Conservation (phyloP, 148 eudicot genomes). For the Amaranthus cruentus region DNA sequence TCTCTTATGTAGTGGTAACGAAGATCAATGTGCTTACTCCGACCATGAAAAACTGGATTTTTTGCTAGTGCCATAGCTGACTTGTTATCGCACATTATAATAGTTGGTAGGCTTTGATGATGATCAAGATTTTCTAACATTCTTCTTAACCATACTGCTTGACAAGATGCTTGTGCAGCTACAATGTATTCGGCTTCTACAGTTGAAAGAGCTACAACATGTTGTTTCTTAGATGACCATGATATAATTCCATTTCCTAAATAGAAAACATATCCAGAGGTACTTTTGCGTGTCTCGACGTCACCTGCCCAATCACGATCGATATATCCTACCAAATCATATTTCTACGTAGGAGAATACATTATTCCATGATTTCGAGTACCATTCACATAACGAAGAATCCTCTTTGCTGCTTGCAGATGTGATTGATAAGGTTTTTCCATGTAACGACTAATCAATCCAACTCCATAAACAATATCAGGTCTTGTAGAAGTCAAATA, state of each 20-base stretch:
- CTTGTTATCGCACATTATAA: too few relatives aligned
- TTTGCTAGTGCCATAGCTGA: too few relatives aligned
- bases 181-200: background rate
- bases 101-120: too few relatives aligned
- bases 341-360: too few relatives aligned
- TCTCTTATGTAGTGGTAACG: too few relatives aligned
- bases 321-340: background rate
- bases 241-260: background rate
- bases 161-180: background rate
- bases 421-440: conserved; percentile 6
- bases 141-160: background rate
- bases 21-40: too few relatives aligned
- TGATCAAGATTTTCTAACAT: too few relatives aligned
- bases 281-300: background rate
- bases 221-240: conserved; percentile 5
- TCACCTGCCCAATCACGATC: conserved; percentile 8
- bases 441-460: background rate
- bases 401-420: too few relatives aligned
- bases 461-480: background rate
- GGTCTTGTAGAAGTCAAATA: too few relatives aligned
- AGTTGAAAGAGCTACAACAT: background rate
- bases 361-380: too few relatives aligned
- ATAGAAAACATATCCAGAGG: conserved; percentile 2
- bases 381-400: background rate
- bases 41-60: too few relatives aligned